Evolutionary conservation across 345 rosid species (phyloP), one percentile per base, ranked within the genome.

Genomic region (Salix dunnii): DNA sequence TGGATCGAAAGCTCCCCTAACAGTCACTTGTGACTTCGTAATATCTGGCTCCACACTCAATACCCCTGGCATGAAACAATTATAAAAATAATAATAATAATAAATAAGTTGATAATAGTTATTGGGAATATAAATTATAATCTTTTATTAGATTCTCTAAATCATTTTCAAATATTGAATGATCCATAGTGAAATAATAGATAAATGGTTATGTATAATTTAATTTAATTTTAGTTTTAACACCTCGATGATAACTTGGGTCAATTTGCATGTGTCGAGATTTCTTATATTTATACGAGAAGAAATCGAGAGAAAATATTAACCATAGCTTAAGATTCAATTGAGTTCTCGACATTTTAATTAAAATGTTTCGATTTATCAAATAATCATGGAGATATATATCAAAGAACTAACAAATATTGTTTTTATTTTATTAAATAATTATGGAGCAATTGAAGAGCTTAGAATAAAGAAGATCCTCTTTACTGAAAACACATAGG

Each of bases 1-100:
- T 77, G 87, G 81, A 70, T 86, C 94, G 42, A 91, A 80, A 3
- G 68, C 74, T 66, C 96, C 96, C 72, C 76, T 89, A 21, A 93
- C 85, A 27, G 74, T 84, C 35, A 90, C 90, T n/a, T 13, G 77
- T 55, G 93, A 87, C 27, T 85, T 84, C 38, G 62, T 28, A 84
- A 85, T 87, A n/a, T 91, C 90, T 53, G 91, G 74, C 69, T 89
- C 90, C 9, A 77, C 97, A 0, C 55, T 68, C 35, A 77, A 72
- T 61, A 93, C 80, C 42, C 97, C 93, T 90, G 67, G n/a, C 2
- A 75, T 18, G 9, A 21, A 27, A 42, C 49, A 0, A 62, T 28
- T 1, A 23, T 9, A 25, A 4, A 9, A 7, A 12, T 5, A 13
- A 1, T 33, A 5, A 1, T 27, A 46, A 7, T 14, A 7, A 42